phyloP scores from a whole-genome alignment of 2,329 filamentous ascomycete genomes.

The Fusarium begoniae region DNA sequence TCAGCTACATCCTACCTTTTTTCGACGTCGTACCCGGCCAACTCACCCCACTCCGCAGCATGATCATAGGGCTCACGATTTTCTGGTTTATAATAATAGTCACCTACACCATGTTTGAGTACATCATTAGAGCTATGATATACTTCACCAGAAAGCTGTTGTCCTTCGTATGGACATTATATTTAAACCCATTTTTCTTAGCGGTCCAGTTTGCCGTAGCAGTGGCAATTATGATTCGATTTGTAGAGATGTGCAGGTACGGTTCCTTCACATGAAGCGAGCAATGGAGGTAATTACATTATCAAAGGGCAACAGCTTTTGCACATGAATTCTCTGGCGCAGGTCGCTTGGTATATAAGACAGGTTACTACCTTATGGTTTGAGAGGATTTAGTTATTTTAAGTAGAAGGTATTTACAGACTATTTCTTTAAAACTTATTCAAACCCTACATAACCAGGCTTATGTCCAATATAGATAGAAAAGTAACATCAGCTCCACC shows the following conservation, averaged over 20 bases:
- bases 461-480: no score
- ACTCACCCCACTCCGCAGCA: background rate
- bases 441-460: no score
- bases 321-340: no score
- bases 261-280: background rate
- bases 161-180: background rate
- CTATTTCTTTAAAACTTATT: no score
- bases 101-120: fast-evolving
- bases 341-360: background rate
- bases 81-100: background rate
- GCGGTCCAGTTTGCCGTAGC: background rate
- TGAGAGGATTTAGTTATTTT: no score
- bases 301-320: fast-evolving
- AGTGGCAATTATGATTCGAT: background rate
- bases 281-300: no score
- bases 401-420: no score
- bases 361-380: fast-evolving
- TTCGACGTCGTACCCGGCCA: background rate
- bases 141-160: background rate
- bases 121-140: fast-evolving
- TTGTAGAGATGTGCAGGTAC: background rate
- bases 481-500: no score
- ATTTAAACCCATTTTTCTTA: fast-evolving
- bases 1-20: background rate
- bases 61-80: fast-evolving